Evolutionary conservation across 2,329 filamentous ascomycete genomes (phyloP).

Genomic region (Ophiostoma sp.): DNA sequence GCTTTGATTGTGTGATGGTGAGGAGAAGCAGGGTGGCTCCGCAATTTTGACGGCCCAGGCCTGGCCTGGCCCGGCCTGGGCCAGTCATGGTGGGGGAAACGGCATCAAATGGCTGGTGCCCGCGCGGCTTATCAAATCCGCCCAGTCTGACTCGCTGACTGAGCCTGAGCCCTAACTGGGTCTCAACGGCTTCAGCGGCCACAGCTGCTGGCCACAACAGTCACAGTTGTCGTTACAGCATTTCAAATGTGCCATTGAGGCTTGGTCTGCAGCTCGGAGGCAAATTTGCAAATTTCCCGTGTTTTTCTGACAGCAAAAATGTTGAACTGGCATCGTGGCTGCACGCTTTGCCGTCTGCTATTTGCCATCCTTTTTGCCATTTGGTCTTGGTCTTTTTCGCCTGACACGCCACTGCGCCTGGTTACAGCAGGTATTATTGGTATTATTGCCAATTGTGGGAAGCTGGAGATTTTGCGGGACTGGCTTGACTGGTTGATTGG

Average conservation of each 20-base stretch:
- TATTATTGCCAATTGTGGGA: background rate
- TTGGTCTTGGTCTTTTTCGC: background rate
- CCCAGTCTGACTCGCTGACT: slow-evolving; percentile 35
- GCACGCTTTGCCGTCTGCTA: background rate
- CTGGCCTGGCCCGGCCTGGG: background rate
- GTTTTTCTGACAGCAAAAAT: background rate
- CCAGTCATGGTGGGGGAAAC: background rate
- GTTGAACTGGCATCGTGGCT: background rate
- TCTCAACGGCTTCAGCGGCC: background rate
- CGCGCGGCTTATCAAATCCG: slow-evolving; percentile 32
- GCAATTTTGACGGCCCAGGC: background rate
- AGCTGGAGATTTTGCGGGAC: background rate
- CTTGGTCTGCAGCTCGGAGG: background rate
- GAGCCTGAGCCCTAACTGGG: slow-evolving; percentile 28
- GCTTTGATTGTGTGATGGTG: background rate
- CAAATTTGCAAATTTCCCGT: background rate
- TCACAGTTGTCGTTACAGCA: background rate
- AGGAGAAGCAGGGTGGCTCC: background rate
- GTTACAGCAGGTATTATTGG: slow-evolving; percentile 4
- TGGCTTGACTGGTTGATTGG: background rate
- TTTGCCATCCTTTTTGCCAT: background rate
- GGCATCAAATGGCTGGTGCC: background rate
- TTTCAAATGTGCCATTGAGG: background rate
- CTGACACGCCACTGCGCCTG: slow-evolving; percentile 17
- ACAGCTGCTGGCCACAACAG: background rate